Evolutionary conservation across 306 rosid genomes (phyloP).

Genomic region (Astragalus glycyphyllos): DNA sequence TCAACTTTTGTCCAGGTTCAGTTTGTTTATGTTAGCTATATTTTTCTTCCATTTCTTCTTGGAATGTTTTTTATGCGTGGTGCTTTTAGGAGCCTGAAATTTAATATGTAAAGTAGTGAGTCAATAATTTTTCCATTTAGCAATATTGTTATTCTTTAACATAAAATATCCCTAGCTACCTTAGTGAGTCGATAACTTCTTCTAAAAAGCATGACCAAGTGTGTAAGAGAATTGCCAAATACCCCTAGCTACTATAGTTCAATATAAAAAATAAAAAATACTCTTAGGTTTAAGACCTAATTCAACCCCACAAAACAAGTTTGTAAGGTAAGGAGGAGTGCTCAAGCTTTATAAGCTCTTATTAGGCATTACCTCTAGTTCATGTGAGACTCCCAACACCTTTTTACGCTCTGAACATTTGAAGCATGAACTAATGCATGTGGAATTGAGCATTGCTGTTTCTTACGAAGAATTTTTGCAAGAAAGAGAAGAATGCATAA

Average conservation of each 20-base stretch:
- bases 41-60: conserved; percentile 30
- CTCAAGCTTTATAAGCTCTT: no score
- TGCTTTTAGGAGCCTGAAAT: conserved; percentile 26
- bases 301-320: no score
- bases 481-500: no score
- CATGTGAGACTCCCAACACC: no score
- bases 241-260: conserved; percentile 2
- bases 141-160: conserved; percentile 1
- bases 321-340: no score
- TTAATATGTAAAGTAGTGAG: conserved; percentile 21
- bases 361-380: no score
- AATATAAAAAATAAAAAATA: not conserved
- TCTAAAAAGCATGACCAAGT: not conserved
- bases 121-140: conserved; percentile 13
- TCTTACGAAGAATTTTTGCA: no score
- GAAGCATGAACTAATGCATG: no score
- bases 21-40: conserved; percentile 30
- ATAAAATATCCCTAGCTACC: not conserved
- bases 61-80: not conserved
- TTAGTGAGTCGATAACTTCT: not conserved
- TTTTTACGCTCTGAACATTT: no score
- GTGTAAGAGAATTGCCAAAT: not conserved
- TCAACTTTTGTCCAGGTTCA: conserved; percentile 20
- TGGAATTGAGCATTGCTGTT: no score
- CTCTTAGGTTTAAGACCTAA: no score